Evolutionary conservation across 1,284 basidiomycete species (phyloP).

Genomic region (Amylostereum areolatum): DNA sequence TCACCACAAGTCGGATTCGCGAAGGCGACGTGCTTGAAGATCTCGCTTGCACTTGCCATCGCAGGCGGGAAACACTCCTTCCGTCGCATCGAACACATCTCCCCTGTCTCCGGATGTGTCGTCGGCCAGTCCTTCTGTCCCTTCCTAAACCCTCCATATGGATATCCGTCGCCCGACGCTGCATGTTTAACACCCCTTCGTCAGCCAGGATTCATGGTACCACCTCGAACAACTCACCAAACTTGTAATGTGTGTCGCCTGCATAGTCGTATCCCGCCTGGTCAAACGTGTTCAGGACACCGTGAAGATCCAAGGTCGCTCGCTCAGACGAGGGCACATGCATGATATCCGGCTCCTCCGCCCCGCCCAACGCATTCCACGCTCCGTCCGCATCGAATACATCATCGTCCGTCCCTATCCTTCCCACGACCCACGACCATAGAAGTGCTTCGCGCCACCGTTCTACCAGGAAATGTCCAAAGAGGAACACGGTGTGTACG

Average conservation of each 20-base stretch:
- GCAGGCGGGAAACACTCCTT: constrained; percentile 13
- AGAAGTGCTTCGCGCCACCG: constrained; percentile 35
- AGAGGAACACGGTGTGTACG: constrained; percentile 27
- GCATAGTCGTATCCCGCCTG: constrained; percentile 12
- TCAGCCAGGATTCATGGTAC: no score
- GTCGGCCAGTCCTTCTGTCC: constrained; percentile 12
- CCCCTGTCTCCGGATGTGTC: constrained; percentile 4
- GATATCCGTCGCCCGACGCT: constrained; percentile 25
- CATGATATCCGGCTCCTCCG: constrained; percentile 5
- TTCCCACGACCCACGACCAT: constrained; percentile 34
- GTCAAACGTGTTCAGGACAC: constrained; percentile 8
- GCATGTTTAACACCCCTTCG: no score
- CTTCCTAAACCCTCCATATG: constrained; percentile 17
- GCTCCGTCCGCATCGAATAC: constrained; percentile 21
- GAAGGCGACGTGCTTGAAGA: constrained; percentile 44
- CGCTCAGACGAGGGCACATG: no score
- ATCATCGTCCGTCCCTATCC: constrained; percentile 23
- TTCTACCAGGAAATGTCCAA: constrained; percentile 31
- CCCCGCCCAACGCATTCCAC: constrained; percentile 30
- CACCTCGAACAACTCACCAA: constrained; percentile 10
- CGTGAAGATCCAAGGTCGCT: constrained; percentile 9
- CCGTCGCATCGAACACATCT: constrained; percentile 6
- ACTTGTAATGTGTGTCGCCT: constrained; percentile 14
- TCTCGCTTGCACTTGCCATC: constrained; percentile 21
- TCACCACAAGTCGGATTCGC: constrained; percentile 37